Conservation (phyloP, 495 filamentous ascomycete species). For the Staphylotrichum longicolle region DNA sequence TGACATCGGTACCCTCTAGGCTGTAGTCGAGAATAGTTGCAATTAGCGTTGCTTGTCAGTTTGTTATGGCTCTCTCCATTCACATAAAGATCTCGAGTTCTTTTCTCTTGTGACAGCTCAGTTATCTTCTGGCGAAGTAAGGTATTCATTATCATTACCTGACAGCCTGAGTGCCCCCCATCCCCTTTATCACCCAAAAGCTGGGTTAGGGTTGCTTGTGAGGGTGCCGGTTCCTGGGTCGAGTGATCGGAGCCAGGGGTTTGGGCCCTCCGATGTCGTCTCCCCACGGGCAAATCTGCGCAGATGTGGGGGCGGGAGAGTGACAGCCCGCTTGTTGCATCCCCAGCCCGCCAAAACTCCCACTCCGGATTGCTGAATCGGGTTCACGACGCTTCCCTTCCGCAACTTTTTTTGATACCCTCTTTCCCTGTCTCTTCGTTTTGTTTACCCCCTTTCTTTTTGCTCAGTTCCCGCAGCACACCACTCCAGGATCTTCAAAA, state of each 20-base stretch:
- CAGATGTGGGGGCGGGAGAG: conserved; percentile 16
- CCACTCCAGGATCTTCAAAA: conserved; percentile 19
- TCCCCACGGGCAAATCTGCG: conserved; percentile 12
- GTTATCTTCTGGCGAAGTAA: too few species aligned
- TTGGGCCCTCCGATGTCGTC: conserved; percentile 27
- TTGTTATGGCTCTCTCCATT: too few species aligned
- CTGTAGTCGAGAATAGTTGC: too few species aligned
- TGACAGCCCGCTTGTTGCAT: background rate
- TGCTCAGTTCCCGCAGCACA: background rate
- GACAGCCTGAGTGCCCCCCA: background rate
- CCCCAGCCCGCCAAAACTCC: conserved; percentile 3
- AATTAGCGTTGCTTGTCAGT: too few species aligned
- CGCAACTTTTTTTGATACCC: conserved; percentile 20
- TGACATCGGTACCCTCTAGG: too few species aligned
- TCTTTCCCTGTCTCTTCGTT: conserved; percentile 15
- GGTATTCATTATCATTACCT: background rate
- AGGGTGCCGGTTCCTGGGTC: background rate
- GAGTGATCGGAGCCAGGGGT: conserved; percentile 10
- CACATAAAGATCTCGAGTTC: too few species aligned
- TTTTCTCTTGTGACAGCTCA: too few species aligned
- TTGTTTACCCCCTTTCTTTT: conserved; percentile 9
- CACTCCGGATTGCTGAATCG: conserved; percentile 14
- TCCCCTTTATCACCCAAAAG: background rate
- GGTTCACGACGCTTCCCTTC: conserved; percentile 15
- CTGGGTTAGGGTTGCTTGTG: conserved; percentile 5